Evolutionary conservation across 1,139 yeast species (phyloP), one percentile per base, ranked within the genome.

Genomic region (Yamadazyma triangularis): DNA sequence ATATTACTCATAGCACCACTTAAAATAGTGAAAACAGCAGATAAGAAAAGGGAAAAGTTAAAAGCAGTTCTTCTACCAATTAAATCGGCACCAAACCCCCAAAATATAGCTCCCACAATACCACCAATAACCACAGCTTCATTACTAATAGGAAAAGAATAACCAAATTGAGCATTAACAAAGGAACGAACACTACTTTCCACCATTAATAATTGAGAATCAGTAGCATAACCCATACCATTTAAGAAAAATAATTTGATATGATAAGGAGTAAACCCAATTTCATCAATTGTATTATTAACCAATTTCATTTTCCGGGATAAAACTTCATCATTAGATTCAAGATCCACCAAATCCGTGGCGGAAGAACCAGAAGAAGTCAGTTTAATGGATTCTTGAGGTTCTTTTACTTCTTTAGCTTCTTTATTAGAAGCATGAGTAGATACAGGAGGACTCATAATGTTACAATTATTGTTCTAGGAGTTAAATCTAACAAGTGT

Each of bases 141-240:
- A 20, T 53, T 53, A 22, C 53, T 39, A 3, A 59, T 57, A 0
- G 70, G 62, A 36, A 55, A 63, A 10, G 27, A 27, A 34, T 58
- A 54, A 14, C 60, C 60, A 43, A 63, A 64, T 42, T 64, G 77
- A 45, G 56, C 64, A 46, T 64, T 71, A 44, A 60, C 56, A 44
- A 56, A 60, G 4, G 56, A 50, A 36, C 69, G 50, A 8, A 63
- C 70, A 23, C 53, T 48, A 33, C 62, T 49, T 41, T 64, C 71
- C 25, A 61, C 45, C 47, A 62, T 58, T 24, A 65, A 68, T 41
- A 78, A 57, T 47, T 76, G 77, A 12, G 81, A 73, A 48, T 78
- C 84, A 16, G 74, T 77, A 4, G 79, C 72, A 45, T 78, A 78
- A 11, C 85, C 85, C 68, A 76, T 69, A 12, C 84, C 84, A 37